Conservation (phyloP, 805 yeast species). For the Metschnikowia anglica region DNA sequence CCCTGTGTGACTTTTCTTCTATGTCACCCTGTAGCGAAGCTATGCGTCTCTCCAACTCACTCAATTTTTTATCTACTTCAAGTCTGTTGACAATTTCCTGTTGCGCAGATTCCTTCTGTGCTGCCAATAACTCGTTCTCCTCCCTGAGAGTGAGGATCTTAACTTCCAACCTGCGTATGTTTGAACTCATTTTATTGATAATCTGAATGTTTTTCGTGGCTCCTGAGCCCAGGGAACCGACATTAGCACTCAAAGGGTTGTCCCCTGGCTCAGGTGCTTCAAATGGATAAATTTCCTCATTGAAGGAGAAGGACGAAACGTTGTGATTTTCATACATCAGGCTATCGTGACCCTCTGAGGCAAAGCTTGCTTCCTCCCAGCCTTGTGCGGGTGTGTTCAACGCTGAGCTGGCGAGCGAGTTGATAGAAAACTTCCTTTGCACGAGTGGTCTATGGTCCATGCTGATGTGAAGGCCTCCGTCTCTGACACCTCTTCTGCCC, state of each 20-base stretch:
- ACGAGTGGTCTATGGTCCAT: slow-evolving; percentile 16
- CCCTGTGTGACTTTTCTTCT: slow-evolving; percentile 37
- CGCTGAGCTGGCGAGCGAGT: slow-evolving; percentile 10
- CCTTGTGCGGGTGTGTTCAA: slow-evolving; percentile 9
- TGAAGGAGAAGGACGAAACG: slow-evolving; percentile 35
- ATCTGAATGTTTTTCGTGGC: slow-evolving; percentile 50
- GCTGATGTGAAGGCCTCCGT: slow-evolving; percentile 19
- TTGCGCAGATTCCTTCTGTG: slow-evolving; percentile 65
- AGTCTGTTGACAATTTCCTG: slow-evolving; percentile 56
- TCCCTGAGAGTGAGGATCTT: slow-evolving; percentile 68
- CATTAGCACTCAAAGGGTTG: slow-evolving; percentile 8
- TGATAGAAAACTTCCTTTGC: slow-evolving; percentile 5
- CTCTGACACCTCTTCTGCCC: slow-evolving; percentile 7
- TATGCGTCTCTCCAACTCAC: slow-evolving; percentile 30
- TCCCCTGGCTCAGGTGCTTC: slow-evolving; percentile 16
- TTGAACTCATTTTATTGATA: slow-evolving; percentile 71
- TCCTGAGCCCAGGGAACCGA: slow-evolving; percentile 13
- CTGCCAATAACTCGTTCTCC: slow-evolving; percentile 52
- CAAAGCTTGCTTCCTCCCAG: slow-evolving; percentile 21
- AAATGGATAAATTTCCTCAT: slow-evolving; percentile 30
- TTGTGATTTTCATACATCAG: slow-evolving; percentile 8
- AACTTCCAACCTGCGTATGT: slow-evolving; percentile 74
- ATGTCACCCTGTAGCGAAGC: slow-evolving; percentile 29
- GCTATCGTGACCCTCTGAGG: slow-evolving; percentile 3
- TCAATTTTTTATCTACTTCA: slow-evolving; percentile 29